Evolutionary conservation across 306 rosid genomes (phyloP), one percentile per base, ranked within the genome.

Genomic region (Corylus americana): DNA sequence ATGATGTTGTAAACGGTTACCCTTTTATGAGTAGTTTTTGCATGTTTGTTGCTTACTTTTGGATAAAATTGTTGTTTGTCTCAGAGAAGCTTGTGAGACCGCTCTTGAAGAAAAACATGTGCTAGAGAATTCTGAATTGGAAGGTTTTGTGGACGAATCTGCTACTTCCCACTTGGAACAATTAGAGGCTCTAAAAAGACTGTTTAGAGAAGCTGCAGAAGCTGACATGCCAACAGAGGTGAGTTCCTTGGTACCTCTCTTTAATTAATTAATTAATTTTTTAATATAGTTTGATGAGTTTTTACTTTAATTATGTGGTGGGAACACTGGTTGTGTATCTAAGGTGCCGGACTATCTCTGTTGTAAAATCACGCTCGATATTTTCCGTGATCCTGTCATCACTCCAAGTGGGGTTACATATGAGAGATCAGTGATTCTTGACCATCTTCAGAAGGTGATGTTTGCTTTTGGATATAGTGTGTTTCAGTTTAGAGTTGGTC

Each of bases 381-480:
- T 93, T 76, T 92, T 91, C 71, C 99, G 90, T 9, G 99, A 96
- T 86, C 99, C 99, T 1, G 99, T 96, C 75, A 96, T 93, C 79
- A 89, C 93, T 72, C 99, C 99, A 0, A 85, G 99, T 49, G 99
- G 99, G 64, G 83, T 85, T 74, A 88, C 99, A 10, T 96, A 96
- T 29, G 98, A 96, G 86, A 92, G 97, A 76, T 90, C 96, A 11
- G 92, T 90, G 85, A 93, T 96, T 83, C 88, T 91, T 74, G 88
- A 96, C 57, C 99, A 96, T 84, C 91, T 96, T 80, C 37, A 80
- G 57, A 91, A 90, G 96, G 99, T 96, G 82, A 80, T n/a, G 7
- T 82, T 80, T 58, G 64, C 78, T 79, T 58, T 75, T 57, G 18
- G 17, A 31, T 67, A 27, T 73, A 80, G 61, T 74, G 47, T 68